These are phyloP conservation scores for Pseudohyphozyma bogoriensis DNA, from an alignment of 768 basidiomycete genomes.

Conservation along the genomic window DNA sequence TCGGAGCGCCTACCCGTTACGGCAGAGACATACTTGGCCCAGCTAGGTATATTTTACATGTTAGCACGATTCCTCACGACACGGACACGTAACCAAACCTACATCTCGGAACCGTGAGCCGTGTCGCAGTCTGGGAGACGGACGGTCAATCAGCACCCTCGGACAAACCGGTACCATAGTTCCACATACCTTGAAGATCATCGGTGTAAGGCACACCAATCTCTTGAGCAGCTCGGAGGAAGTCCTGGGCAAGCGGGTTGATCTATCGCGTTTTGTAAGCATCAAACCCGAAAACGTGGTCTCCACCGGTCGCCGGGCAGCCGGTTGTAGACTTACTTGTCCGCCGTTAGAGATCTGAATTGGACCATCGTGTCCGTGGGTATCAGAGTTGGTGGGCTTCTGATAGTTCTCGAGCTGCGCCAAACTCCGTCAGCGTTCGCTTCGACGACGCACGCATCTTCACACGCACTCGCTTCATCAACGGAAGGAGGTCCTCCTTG, in stretches of 20 bases:
- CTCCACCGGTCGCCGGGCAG: not conserved
- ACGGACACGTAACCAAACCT: too few relatives aligned
- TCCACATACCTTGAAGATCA: slow-evolving; percentile 57
- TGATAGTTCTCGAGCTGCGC: slow-evolving; percentile 61
- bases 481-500: slow-evolving; percentile 51
- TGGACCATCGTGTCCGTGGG: slow-evolving; percentile 63
- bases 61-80: too few relatives aligned
- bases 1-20: slow-evolving; percentile 63
- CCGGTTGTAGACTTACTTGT: slow-evolving; percentile 28
- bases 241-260: slow-evolving; percentile 57
- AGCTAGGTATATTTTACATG: too few relatives aligned
- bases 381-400: slow-evolving; percentile 57
- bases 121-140: slow-evolving; percentile 38
- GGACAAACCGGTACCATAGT: not conserved
- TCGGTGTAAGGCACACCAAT: slow-evolving; percentile 37
- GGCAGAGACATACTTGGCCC: slow-evolving; percentile 68
- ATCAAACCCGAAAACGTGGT: too few relatives aligned
- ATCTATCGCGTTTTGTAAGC: too few relatives aligned
- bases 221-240: slow-evolving; percentile 39
- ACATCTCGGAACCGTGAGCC: slow-evolving; percentile 53
- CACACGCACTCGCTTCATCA: slow-evolving; percentile 56
- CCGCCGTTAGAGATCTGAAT: slow-evolving; percentile 64
- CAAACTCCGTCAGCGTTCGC: not conserved
- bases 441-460: not conserved
- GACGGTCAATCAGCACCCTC: not conserved